phyloP scores from a whole-genome alignment of 345 rosid species.

The Linum trigynum region DNA sequence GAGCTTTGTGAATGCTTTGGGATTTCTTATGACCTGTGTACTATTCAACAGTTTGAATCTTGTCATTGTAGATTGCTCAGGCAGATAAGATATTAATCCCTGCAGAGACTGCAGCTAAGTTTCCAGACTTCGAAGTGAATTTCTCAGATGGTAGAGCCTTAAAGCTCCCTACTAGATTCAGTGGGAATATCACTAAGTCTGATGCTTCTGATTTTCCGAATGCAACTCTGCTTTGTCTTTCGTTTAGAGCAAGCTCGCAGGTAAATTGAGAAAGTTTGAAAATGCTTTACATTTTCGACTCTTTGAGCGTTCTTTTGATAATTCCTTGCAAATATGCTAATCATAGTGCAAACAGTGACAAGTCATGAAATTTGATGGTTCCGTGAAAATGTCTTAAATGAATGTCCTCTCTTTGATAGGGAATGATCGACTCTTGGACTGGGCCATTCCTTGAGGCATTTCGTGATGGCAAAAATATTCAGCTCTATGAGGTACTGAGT shows the following conservation, averaged over 20 bases:
- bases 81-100: conserved; percentile 64
- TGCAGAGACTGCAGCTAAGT: conserved; percentile 50
- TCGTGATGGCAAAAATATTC: conserved; percentile 43
- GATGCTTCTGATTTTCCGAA: conserved; percentile 29
- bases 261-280: conserved; percentile 21
- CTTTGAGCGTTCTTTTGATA: too few species aligned
- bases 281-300: neutral
- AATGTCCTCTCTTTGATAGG: conserved; percentile 27
- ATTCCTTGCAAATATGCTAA: too few species aligned
- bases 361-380: neutral
- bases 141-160: conserved; percentile 38
- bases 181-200: conserved; percentile 21
- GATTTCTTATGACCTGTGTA: neutral
- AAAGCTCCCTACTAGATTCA: conserved; percentile 51
- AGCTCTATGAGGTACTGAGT: conserved; percentile 63
- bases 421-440: conserved; percentile 82
- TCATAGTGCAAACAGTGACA: too few species aligned
- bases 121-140: conserved; percentile 51
- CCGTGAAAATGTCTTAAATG: neutral
- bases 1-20: neutral
- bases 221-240: conserved; percentile 63
- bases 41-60: neutral
- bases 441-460: conserved; percentile 56
- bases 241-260: conserved; percentile 82
- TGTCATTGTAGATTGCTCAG: conserved; percentile 49